These are phyloP conservation scores for Bidens hawaiensis DNA, from an alignment of 140 eudicot species.

Conservation along the genomic window DNA sequence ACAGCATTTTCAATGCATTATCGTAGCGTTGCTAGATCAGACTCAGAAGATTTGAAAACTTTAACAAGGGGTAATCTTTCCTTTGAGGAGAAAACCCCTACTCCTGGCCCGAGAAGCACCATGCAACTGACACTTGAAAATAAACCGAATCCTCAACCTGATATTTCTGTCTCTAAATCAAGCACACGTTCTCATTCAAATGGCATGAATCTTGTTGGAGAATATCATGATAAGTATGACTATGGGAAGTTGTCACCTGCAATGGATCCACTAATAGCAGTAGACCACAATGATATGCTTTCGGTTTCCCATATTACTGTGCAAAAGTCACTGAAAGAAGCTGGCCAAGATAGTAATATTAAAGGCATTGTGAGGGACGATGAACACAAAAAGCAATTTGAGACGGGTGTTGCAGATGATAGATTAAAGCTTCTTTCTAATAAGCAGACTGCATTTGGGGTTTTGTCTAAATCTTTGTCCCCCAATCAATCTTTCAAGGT, in stretches of 20 bases:
- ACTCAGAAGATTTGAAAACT: constrained; percentile 67
- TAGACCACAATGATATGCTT: constrained; percentile 37
- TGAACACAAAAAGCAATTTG: constrained; percentile 9
- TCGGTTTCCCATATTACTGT: constrained; percentile 19
- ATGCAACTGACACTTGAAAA: constrained; percentile 60
- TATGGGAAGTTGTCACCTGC: constrained; percentile 69
- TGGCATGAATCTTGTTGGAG: constrained; percentile 90
- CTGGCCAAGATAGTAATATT: constrained; percentile 20
- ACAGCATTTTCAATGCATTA: constrained; percentile 89
- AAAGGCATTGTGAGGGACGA: constrained; percentile 10
- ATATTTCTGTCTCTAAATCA: constrained; percentile 24
- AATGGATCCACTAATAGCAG: constrained; percentile 56
- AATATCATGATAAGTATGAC: constrained; percentile 47
- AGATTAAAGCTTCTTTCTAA: constrained; percentile 15
- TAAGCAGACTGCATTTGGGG: constrained; percentile 8
- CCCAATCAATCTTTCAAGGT: constrained; percentile 28
- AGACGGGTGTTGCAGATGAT: constrained; percentile 21
- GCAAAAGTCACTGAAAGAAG: constrained; percentile 24
- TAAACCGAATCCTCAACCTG: constrained; percentile 33
- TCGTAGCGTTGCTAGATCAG: constrained; percentile 77
- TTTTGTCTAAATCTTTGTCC: constrained; percentile 26
- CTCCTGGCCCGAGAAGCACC: constrained; percentile 38
- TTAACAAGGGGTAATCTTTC: constrained; percentile 57
- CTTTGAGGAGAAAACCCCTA: constrained; percentile 76
- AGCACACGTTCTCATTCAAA: constrained; percentile 42